Evolutionary conservation across 2,329 filamentous ascomycete genomes (phyloP).

Genomic region (Xylariaceae sp.): DNA sequence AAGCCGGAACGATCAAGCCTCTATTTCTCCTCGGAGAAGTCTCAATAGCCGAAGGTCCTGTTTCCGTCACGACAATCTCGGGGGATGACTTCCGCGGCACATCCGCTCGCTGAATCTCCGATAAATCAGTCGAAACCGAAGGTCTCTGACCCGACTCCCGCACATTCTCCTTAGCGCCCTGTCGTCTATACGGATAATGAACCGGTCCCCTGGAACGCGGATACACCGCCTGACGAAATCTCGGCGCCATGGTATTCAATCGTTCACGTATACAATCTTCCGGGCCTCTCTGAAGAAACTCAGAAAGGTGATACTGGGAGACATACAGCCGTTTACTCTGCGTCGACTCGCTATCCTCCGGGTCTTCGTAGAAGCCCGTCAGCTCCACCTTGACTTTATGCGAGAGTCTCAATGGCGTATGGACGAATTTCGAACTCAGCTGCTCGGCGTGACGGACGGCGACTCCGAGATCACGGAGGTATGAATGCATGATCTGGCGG

Average conservation of each 20-base stretch:
- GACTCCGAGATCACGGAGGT: constrained; percentile 33
- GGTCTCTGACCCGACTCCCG: constrained; percentile 28
- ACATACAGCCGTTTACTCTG: constrained; percentile 46
- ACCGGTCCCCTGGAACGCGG: constrained; percentile 10
- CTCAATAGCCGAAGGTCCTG: constrained; percentile 21
- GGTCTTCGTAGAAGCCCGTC: constrained; percentile 56
- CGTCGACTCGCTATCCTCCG: constrained; percentile 30
- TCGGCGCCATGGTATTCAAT: constrained; percentile 35
- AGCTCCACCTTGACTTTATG: constrained; percentile 52
- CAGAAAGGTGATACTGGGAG: constrained; percentile 43
- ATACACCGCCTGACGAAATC: constrained; percentile 12
- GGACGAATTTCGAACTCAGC: constrained; percentile 32
- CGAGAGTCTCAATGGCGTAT: constrained; percentile 45
- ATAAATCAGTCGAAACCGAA: constrained; percentile 18
- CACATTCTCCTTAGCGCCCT: constrained; percentile 26
- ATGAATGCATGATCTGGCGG: constrained; percentile 41
- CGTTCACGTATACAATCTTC: constrained; percentile 50
- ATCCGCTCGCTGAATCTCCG: constrained; percentile 6
- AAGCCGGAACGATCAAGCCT: constrained; percentile 32
- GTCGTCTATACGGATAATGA: constrained; percentile 6
- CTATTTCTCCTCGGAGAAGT: constrained; percentile 21
- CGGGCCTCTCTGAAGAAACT: constrained; percentile 52
- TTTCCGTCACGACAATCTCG: constrained; percentile 35
- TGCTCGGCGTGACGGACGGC: constrained; percentile 36
- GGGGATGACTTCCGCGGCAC: constrained; percentile 25